phyloP scores from a whole-genome alignment of 306 rosid genomes.

The Trifolium repens region DNA sequence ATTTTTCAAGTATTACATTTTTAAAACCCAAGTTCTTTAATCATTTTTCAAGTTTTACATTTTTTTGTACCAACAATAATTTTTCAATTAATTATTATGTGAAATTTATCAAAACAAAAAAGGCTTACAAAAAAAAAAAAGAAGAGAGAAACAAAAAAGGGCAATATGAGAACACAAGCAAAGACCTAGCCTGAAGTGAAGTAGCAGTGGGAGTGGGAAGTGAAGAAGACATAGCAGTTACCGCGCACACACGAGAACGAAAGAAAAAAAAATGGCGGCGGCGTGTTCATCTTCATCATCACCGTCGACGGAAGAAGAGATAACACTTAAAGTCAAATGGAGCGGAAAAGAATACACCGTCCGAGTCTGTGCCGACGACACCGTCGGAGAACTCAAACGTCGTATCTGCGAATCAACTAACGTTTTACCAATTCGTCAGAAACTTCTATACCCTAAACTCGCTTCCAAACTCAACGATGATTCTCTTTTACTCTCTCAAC shows the following conservation, averaged over 20 bases:
- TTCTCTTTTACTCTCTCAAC: conserved; percentile 71
- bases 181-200: not conserved
- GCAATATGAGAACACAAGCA: no score
- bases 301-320: conserved; percentile 59
- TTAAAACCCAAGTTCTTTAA: no score
- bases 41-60: no score
- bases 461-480: conserved; percentile 88
- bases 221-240: not conserved
- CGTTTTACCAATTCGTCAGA: conserved; percentile 89
- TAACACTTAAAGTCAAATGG: conserved; percentile 83
- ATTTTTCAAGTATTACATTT: no score
- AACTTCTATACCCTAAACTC: conserved; percentile 85
- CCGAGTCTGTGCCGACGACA: conserved; percentile 82
- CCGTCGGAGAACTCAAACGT: conserved; percentile 84
- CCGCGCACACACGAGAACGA: not conserved
- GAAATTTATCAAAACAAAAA: no score
- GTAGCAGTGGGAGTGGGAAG: no score
- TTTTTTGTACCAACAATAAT: no score
- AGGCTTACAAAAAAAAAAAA: no score
- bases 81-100: no score
- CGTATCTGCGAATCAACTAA: conserved; percentile 88
- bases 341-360: conserved; percentile 91
- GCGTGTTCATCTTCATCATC: conserved; percentile 32
- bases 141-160: no score
- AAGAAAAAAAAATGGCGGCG: conserved; percentile 46